These are phyloP conservation scores for Peronospora tabacina DNA, from an alignment of 352 stramenopile species.

Conservation along the genomic window DNA sequence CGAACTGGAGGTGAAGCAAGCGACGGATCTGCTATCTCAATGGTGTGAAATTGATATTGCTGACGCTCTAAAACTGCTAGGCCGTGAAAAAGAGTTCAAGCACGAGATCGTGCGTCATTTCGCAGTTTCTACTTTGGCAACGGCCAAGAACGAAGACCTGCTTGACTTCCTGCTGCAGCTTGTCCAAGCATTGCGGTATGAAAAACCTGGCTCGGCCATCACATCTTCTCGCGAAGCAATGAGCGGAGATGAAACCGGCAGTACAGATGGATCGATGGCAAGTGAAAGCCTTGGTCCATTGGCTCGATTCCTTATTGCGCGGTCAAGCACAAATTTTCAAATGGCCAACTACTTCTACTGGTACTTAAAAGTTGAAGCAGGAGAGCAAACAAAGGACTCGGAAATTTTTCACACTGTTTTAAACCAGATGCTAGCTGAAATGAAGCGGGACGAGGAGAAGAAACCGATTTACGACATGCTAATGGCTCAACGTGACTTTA, in stretches of 20 bases:
- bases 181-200: conserved; percentile 94
- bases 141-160: conserved; percentile 95
- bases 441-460: conserved; percentile 89
- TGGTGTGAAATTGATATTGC: conserved; percentile 94
- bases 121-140: conserved; percentile 92
- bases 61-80: conserved; percentile 96
- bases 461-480: conserved; percentile 87
- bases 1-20: conserved; percentile 94
- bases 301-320: conserved; percentile 91
- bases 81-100: conserved; percentile 86
- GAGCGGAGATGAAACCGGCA: conserved; percentile 37
- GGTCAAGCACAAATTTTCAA: conserved; percentile 90
- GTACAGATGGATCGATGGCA: conserved; percentile 33
- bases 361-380: conserved; percentile 78
- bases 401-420: conserved; percentile 76
- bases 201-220: conserved; percentile 40
- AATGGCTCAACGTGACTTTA: conserved; percentile 89
- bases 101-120: conserved; percentile 92
- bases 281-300: conserved; percentile 68
- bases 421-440: conserved; percentile 91
- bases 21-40: conserved; percentile 65
- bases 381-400: conserved; percentile 59
- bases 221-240: conserved; percentile 32
- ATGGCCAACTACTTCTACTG: conserved; percentile 99
- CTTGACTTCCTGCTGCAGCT: conserved; percentile 97